Evolutionary conservation across 768 basidiomycete genomes (phyloP), one percentile per base, ranked within the genome.

Genomic region (Podaxis sp.): DNA sequence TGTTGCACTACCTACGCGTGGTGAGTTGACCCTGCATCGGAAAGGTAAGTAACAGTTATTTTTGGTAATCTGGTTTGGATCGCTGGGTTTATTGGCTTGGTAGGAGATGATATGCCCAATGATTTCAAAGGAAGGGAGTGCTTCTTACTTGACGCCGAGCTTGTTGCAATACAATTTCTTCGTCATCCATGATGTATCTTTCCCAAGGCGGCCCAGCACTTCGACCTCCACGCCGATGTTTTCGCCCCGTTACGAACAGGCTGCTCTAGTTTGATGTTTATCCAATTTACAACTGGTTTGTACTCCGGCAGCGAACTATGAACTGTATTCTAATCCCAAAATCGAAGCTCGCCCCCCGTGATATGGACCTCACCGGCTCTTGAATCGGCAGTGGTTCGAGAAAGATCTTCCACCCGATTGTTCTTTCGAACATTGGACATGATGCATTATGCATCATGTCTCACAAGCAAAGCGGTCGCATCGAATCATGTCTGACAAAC

Each of bases 21-120:
- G 56, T 22, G 2, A 15, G 38, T 40, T 28, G 56, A 44, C 56
- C 56, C 56, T 57, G 56, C 38, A 39, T 17, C 22, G 5, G 52
- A 30, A 52, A 42, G 26, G 48, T 40, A 63, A 54, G 48, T 65
- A 53, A 58, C 33, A 46, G 51, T 42, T 57, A 63, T 13, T 52
- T 67, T 26, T 33, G 59, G 57, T 61, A 56, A 33, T 40, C 36
- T n/a, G 40, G 48, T 44, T 24, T 30, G 26, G 48, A 39, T n/a
- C 59, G 57, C 49, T 51, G 61, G 30, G 57, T 57, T 26, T 13
- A 57, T 56, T 42, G 13, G 49, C 8, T 22, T 13, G 8, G 26
- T 51, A 24, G 49, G 8, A 28, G 9, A 12, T 12, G 49, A 24
- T 51, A 22, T 49, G n/a, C 22, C 22, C n/a, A 19, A 24, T 49